These are phyloP conservation scores for Suhomyces tanzawaensis DNA, from an alignment of 805 yeast species.

Conservation along the genomic window DNA sequence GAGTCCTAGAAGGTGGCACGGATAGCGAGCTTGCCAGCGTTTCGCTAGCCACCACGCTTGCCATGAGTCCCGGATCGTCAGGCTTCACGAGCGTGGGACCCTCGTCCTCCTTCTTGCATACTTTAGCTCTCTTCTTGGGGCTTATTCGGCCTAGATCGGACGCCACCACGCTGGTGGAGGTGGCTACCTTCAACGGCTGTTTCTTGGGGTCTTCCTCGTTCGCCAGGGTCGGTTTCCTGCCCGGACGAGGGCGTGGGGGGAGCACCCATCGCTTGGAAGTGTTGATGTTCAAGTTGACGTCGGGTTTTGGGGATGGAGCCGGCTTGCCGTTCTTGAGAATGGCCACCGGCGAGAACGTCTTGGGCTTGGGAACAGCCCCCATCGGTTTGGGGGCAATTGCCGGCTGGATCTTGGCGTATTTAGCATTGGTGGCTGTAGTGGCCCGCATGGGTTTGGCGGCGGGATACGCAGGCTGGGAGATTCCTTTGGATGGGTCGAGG, in stretches of 20 bases:
- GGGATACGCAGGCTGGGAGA: not conserved
- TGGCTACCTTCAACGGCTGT: not conserved
- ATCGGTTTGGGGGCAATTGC: conserved; percentile 40
- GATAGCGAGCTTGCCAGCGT: too few species aligned
- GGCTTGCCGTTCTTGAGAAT: conserved; percentile 15
- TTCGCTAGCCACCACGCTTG: not conserved
- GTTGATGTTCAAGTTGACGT: conserved; percentile 28
- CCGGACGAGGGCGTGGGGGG: conserved; percentile 43
- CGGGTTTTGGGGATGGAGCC: conserved; percentile 8
- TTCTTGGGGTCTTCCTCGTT: conserved; percentile 1
- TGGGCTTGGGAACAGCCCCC: conserved; percentile 29
- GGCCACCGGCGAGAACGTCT: conserved; percentile 15
- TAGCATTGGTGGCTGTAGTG: conserved; percentile 8
- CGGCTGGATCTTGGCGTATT: conserved; percentile 37
- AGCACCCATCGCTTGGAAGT: conserved; percentile 40
- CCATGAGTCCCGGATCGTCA: not conserved
- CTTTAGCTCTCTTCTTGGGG: conserved; percentile 14
- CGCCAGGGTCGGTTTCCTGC: conserved; percentile 33
- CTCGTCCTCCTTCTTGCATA: conserved; percentile 5
- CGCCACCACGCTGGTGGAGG: not conserved
- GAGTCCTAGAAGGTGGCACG: not conserved
- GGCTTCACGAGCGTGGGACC: not conserved
- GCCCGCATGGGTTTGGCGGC: not conserved
- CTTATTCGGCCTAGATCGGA: not conserved
- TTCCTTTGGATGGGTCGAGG: not conserved